phyloP scores from a whole-genome alignment of 192 early-diverging fungal genomes.

The Rhizoclosmatium globosum region DNA sequence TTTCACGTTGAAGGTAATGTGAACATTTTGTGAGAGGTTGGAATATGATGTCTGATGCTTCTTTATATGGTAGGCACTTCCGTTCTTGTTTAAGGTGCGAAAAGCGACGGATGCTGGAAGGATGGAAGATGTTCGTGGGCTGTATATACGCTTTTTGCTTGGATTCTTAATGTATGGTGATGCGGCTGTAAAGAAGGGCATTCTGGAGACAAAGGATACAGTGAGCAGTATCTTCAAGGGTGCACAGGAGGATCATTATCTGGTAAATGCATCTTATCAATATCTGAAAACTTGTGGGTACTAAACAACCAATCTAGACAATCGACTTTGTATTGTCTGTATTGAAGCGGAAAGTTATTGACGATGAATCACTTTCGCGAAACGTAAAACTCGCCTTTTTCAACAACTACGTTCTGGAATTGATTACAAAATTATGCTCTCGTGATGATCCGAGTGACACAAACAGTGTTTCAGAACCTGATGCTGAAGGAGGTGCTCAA shows the following conservation, averaged over 20 bases:
- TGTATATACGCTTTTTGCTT: constrained; percentile 80
- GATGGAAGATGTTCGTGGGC: constrained; percentile 69
- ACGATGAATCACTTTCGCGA: constrained; percentile 68
- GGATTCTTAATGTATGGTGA: constrained; percentile 80
- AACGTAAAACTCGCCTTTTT: constrained; percentile 74
- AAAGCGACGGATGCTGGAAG: constrained; percentile 45
- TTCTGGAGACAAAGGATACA: constrained; percentile 79
- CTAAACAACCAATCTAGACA: constrained; percentile 39
- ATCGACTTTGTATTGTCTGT: constrained; percentile 67
- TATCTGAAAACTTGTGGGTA: neutral
- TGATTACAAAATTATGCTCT: constrained; percentile 68
- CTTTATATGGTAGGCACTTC: constrained; percentile 16
- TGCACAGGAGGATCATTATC: constrained; percentile 69
- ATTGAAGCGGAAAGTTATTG: constrained; percentile 66
- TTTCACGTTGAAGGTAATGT: constrained; percentile 68
- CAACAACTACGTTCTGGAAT: constrained; percentile 72
- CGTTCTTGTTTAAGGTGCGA: constrained; percentile 45
- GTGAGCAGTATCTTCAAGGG: constrained; percentile 74
- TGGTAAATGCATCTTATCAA: constrained; percentile 47
- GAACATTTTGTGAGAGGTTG: neutral
- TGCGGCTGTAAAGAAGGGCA: constrained; percentile 68
- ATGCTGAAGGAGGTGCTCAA: constrained; percentile 10
- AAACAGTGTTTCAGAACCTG: constrained; percentile 5
- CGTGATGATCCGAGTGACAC: constrained; percentile 44
- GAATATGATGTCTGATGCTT: neutral